Conservation (phyloP, 805 yeast genomes). For the Yarrowia sp. region DNA sequence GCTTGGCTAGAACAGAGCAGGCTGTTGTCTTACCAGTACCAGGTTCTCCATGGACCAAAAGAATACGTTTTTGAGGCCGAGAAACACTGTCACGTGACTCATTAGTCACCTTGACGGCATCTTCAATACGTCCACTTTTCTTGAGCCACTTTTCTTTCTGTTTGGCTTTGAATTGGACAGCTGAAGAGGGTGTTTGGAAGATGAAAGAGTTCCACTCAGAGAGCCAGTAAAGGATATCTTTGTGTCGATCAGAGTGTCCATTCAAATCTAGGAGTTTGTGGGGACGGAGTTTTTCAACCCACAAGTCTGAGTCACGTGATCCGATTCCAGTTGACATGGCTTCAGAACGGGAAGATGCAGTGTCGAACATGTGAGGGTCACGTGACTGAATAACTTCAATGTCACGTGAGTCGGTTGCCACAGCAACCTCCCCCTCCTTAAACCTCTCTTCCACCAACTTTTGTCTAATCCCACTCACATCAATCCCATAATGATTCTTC, state of each 20-base stretch:
- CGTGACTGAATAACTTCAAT: no score
- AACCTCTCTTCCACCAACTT: neutral
- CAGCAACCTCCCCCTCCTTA: neutral
- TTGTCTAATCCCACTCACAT: neutral
- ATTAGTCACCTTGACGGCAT: neutral
- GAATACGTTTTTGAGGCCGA: conserved; percentile 60
- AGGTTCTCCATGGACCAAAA: conserved; percentile 86
- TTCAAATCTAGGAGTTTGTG: neutral
- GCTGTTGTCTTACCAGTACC: conserved; percentile 92
- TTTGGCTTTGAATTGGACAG: neutral
- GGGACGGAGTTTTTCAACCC: conserved; percentile 22
- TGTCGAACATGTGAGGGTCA: no score
- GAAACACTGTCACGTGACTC: conserved; percentile 48
- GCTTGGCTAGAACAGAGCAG: conserved; percentile 79
- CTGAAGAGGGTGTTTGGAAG: conserved; percentile 9
- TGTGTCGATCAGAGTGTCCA: conserved; percentile 15
- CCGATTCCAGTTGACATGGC: neutral
- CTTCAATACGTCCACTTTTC: neutral
- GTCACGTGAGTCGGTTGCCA: neutral
- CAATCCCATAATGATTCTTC: conserved; percentile 8
- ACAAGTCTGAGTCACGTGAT: neutral
- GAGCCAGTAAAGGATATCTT: conserved; percentile 17
- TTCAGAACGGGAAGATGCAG: neutral
- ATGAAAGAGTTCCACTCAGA: conserved; percentile 22
- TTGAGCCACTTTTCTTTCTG: conserved; percentile 15